A percentile compares a stretch with the other conserved stretches of the same genome.
Conservation (phyloP, 1,139 yeast species). For the Taphrina flavorubra region DNA sequence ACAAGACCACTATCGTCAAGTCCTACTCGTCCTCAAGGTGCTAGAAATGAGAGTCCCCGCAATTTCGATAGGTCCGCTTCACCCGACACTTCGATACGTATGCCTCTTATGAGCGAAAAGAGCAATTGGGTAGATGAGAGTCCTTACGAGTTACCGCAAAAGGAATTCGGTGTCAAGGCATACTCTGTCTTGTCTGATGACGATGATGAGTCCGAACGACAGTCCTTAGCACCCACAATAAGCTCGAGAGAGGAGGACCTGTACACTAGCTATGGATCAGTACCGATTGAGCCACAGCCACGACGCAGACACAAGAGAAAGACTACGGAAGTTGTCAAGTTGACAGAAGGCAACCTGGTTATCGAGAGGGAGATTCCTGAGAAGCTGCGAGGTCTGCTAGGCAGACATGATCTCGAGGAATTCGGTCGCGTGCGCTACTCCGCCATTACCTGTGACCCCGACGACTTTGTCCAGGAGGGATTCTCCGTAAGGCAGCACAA, state of each 20-base stretch:
- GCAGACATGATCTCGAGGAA: constrained; percentile 86
- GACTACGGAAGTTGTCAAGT: constrained; percentile 66
- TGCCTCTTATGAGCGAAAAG: constrained; percentile 21
- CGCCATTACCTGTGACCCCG: constrained; percentile 81
- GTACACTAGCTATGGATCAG: constrained; percentile 34
- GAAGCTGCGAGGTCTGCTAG: constrained; percentile 75
- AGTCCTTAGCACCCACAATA: constrained; percentile 5
- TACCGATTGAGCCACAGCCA: constrained; percentile 57
- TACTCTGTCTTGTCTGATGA: constrained; percentile 16
- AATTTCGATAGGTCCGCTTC: constrained; percentile 19
- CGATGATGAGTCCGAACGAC: constrained; percentile 2
- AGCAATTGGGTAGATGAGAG: constrained; percentile 17
- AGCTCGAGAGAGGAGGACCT: background rate
- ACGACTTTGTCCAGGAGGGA: constrained; percentile 61
- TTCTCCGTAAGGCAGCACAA: constrained; percentile 71
- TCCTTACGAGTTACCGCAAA: background rate
- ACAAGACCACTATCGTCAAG: constrained; percentile 9
- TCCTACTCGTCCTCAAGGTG: constrained; percentile 20
- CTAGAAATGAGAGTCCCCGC: constrained; percentile 1
- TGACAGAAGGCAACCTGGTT: constrained; percentile 78
- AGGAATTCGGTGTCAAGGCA: background rate
- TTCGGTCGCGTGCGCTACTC: constrained; percentile 87
- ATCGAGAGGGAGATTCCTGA: constrained; percentile 93
- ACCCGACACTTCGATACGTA: constrained; percentile 32
- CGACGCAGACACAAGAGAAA: constrained; percentile 63